Evolutionary conservation across 129 eudicot species (phyloP), one percentile per base, ranked within the genome.

Genomic region (Helianthus tuberosus): DNA sequence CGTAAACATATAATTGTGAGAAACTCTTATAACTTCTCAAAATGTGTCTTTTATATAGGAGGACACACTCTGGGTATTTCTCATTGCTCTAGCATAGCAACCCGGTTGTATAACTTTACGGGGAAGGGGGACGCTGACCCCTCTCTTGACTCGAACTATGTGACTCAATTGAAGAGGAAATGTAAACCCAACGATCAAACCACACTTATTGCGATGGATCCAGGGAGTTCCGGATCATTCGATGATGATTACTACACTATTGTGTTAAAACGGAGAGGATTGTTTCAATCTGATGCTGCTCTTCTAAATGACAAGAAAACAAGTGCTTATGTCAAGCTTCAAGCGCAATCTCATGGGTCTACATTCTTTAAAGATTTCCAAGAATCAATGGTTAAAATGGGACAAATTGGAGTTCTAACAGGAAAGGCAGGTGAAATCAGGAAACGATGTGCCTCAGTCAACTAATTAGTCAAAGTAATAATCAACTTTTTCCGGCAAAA

Each of bases 81-180:
- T 32, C 92, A 80, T 10, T 91, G 97, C 76, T 29, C 81, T 16
- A 29, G 77, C 36, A 77, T 91, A 73, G 16, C 80, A 12, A 80
- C 43, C 64, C 82, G 95, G 2, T 63, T 88, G 68, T 91, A 91
- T 85, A 91, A 91, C 71, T 88, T 88, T 85, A 86, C 88, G 1
- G 97, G 97, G 15, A 78, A 71, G 66, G 88, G 88, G 1, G 92
- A 91, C 69, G 71, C 67, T 32, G 96, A 91, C 79, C 96, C 96
- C 5, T 15, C 86, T 8, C 55, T 91, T 64, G 97, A 91, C 69
- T 47, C 84, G 0, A 69, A 89, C 23, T 91, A 88, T 32, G 58
- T 80, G 1, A 41, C 78, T 50, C 59, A 62, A 2, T 65, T 88
- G 75, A 86, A 75, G 77, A 66, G 48, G 8, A 78, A 66, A 61